A percentile compares a stretch with the other conserved stretches of the same genome.
phyloP scores from a whole-genome alignment of 306 rosid species.

The Begonia peltatifolia region DNA sequence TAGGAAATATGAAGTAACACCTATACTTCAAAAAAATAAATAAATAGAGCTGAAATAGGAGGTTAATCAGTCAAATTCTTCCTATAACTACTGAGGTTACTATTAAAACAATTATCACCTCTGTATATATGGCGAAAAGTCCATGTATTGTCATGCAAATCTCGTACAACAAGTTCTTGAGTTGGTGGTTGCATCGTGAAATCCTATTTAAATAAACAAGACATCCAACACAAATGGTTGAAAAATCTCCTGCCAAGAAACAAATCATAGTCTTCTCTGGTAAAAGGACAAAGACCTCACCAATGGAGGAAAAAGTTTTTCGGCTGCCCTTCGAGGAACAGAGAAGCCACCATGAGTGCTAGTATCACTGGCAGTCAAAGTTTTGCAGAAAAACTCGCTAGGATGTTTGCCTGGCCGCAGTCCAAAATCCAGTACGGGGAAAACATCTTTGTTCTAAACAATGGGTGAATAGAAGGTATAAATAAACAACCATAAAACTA shows the following conservation, averaged over 20 bases:
- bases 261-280: no score
- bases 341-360: conserved; percentile 95
- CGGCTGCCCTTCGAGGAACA: conserved; percentile 92
- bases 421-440: conserved; percentile 77
- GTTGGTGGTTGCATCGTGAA: conserved; percentile 83
- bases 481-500: background rate
- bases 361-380: conserved; percentile 90
- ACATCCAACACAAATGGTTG: background rate
- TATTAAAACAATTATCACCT: no score
- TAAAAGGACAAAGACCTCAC: conserved; percentile 20
- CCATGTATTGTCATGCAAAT: conserved; percentile 84
- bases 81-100: no score
- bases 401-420: conserved; percentile 75
- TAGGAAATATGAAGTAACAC: no score
- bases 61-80: no score
- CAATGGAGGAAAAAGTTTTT: conserved; percentile 80
- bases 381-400: conserved; percentile 86
- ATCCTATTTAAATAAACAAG: conserved; percentile 34
- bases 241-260: no score
- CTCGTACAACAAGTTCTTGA: conserved; percentile 80
- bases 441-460: conserved; percentile 72
- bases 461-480: background rate
- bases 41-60: no score
- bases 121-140: conserved; percentile 89
- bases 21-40: no score